These are phyloP conservation scores for Podospora australis DNA, from an alignment of 495 filamentous ascomycete species.

Conservation along the genomic window DNA sequence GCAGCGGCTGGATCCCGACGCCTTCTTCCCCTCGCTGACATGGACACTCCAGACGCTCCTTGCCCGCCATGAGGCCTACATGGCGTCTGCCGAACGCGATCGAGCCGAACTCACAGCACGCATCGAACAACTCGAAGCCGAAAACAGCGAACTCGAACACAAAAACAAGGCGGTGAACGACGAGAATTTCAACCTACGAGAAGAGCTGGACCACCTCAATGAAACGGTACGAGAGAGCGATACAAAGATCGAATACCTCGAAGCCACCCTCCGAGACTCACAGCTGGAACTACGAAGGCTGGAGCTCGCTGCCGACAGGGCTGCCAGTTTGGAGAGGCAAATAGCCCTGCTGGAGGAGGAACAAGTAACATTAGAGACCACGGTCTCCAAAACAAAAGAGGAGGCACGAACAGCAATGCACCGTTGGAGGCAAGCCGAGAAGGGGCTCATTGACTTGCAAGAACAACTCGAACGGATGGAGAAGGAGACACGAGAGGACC, in stretches of 20 bases:
- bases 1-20: conserved; percentile 6
- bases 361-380: conserved; percentile 62
- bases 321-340: conserved; percentile 71
- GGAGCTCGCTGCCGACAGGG: conserved; percentile 62
- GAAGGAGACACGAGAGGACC: conserved; percentile 74
- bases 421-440: conserved; percentile 78
- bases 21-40: conserved; percentile 22
- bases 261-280: conserved; percentile 65
- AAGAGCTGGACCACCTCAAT: conserved; percentile 79
- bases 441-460: conserved; percentile 62
- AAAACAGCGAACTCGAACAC: conserved; percentile 67
- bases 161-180: conserved; percentile 66
- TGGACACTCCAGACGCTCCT: conserved; percentile 78
- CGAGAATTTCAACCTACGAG: conserved; percentile 71
- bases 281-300: conserved; percentile 69
- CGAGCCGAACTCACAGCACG: conserved; percentile 59
- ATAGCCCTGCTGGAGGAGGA: conserved; percentile 72
- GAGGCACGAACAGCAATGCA: conserved; percentile 69
- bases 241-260: conserved; percentile 60
- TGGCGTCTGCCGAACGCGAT: conserved; percentile 82
- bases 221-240: conserved; percentile 68
- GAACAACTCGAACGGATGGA: conserved; percentile 88
- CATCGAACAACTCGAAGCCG: conserved; percentile 69
- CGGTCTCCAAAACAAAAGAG: conserved; percentile 56
- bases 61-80: conserved; percentile 85